These are phyloP conservation scores for Dichotomocladium elegans DNA, from an alignment of 371 early-diverging fungal genomes.

Conservation along the genomic window DNA sequence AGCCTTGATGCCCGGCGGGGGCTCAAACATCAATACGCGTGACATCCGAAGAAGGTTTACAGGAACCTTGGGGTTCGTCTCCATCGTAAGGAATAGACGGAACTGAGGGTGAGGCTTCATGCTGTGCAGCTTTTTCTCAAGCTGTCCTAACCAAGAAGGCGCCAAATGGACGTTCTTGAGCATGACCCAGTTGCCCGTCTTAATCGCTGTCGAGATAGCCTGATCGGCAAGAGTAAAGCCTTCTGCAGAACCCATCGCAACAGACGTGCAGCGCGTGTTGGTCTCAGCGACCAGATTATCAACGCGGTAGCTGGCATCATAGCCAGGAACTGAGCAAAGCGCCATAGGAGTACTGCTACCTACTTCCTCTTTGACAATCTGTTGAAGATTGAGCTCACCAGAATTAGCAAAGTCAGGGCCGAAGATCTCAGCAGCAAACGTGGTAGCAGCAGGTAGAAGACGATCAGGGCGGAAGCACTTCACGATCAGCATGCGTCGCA, in stretches of 20 bases:
- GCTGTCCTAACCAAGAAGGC: constrained; percentile 88
- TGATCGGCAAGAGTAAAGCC: constrained; percentile 89
- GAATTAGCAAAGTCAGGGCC: constrained; percentile 54
- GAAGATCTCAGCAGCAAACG: constrained; percentile 80
- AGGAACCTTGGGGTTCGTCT: constrained; percentile 95
- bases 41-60: constrained; percentile 87
- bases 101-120: constrained; percentile 82
- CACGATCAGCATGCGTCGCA: constrained; percentile 77
- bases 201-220: constrained; percentile 81
- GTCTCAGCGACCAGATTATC: constrained; percentile 82
- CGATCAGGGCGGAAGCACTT: constrained; percentile 91
- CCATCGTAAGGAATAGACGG: constrained; percentile 96
- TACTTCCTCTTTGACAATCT: constrained; percentile 74
- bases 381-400: constrained; percentile 67
- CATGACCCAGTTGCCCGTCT: constrained; percentile 92
- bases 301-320: constrained; percentile 94
- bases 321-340: constrained; percentile 92
- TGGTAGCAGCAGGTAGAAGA: constrained; percentile 68
- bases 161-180: constrained; percentile 97
- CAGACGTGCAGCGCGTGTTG: constrained; percentile 65
- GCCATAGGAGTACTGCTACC: constrained; percentile 79
- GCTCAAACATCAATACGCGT: constrained; percentile 93
- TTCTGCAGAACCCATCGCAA: constrained; percentile 98
- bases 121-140: constrained; percentile 91
- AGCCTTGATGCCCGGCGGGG: constrained; percentile 95